phyloP scores from a whole-genome alignment of 2,329 filamentous ascomycete species.

The Colletotrichum salicis region DNA sequence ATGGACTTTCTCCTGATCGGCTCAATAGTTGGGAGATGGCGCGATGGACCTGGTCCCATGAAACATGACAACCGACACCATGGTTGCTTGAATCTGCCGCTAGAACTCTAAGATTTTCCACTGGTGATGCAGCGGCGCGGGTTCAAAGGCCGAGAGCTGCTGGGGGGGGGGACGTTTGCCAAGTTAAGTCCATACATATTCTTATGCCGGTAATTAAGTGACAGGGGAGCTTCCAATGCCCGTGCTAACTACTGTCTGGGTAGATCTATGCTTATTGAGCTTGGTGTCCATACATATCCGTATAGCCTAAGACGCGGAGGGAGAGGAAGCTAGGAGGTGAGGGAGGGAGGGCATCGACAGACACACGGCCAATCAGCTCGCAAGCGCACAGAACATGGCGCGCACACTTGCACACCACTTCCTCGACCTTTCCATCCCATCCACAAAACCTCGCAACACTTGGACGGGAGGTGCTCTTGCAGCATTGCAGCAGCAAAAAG shows the following conservation, averaged over 20 bases:
- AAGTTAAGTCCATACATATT: not conserved
- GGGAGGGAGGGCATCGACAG: not conserved
- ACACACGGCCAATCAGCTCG: not conserved
- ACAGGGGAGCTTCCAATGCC: not conserved
- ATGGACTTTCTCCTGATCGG: not conserved
- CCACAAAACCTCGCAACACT: not conserved
- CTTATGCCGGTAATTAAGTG: not conserved
- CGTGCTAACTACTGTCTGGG: not conserved
- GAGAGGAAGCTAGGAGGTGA: not conserved
- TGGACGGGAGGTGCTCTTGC: not conserved
- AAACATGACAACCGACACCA: slow-evolving; percentile 26
- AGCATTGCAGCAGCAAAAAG: not conserved
- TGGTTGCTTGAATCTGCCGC: not conserved
- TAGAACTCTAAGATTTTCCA: slow-evolving; percentile 6
- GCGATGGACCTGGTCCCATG: slow-evolving; percentile 5
- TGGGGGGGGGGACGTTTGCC: not conserved
- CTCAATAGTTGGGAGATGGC: not conserved
- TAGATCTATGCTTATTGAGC: not conserved
- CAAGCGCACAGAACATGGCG: not conserved
- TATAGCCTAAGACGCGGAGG: not conserved
- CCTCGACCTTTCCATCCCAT: slow-evolving; percentile 3
- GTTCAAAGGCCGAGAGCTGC: not conserved
- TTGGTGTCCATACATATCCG: not conserved
- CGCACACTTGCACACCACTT: not conserved
- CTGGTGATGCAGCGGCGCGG: not conserved